Conservation (phyloP, 192 early-diverging fungal species). For the Allomyces macrogynus region DNA sequence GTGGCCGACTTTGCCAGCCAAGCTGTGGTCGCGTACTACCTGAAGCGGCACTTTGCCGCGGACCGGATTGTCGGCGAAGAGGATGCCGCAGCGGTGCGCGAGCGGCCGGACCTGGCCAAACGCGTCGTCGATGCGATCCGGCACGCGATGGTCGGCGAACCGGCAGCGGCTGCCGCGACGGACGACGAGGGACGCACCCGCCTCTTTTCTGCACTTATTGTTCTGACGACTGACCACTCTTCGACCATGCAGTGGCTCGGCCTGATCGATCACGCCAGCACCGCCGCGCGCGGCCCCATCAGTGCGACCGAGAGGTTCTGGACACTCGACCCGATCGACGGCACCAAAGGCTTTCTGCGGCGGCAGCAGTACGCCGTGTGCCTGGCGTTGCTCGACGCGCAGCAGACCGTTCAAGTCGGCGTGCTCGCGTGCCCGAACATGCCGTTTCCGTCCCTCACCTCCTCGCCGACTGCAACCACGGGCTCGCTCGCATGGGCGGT, state of each 20-base stretch:
- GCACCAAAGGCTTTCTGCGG: constrained; percentile 95
- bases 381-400: constrained; percentile 67
- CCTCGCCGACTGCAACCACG: constrained; percentile 30
- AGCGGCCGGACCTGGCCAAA: constrained; percentile 33
- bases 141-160: constrained; percentile 25
- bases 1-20: constrained; percentile 94
- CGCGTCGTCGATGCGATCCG: constrained; percentile 71
- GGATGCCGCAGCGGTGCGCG: constrained; percentile 62
- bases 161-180: constrained; percentile 48
- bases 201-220: neutral
- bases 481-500: constrained; percentile 69
- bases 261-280: constrained; percentile 77
- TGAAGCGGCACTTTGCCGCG: constrained; percentile 54
- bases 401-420: constrained; percentile 64
- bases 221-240: too few relatives aligned
- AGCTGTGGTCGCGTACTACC: constrained; percentile 72
- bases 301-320: constrained; percentile 35
- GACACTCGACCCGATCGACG: constrained; percentile 77
- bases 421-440: constrained; percentile 76
- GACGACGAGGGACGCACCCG: neutral
- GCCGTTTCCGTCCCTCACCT: constrained; percentile 23
- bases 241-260: constrained; percentile 34
- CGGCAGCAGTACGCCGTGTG: constrained; percentile 96
- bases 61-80: constrained; percentile 95
- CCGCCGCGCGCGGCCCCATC: constrained; percentile 46